phyloP scores from a whole-genome alignment of 176 grass and related monocot species.

The Lolium multiflorum region DNA sequence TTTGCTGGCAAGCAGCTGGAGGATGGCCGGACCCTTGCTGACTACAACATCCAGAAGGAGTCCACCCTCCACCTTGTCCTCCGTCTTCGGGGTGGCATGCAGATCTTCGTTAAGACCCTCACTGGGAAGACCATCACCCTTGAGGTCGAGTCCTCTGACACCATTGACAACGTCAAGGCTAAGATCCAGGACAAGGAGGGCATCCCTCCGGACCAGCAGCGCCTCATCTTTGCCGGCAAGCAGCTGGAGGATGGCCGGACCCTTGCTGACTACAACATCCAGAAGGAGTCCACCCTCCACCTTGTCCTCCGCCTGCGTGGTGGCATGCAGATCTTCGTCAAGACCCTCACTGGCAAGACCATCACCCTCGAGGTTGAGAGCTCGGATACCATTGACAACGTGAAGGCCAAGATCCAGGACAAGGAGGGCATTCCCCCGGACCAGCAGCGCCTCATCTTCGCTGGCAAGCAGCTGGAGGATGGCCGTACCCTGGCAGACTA shows the following conservation, averaged over 20 bases:
- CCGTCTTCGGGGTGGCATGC: conserved; percentile 49
- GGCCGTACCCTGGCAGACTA: conserved; percentile 82
- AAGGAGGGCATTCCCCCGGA: conserved; percentile 88
- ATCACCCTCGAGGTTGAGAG: conserved; percentile 76
- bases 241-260: conserved; percentile 70
- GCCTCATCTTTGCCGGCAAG: conserved; percentile 66
- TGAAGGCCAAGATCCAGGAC: conserved; percentile 89
- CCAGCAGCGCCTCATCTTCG: conserved; percentile 77
- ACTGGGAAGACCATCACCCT: conserved; percentile 82
- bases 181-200: conserved; percentile 91
- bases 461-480: conserved; percentile 88
- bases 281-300: conserved; percentile 77
- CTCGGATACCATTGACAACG: conserved; percentile 72
- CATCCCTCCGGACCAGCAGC: conserved; percentile 74
- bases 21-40: conserved; percentile 65
- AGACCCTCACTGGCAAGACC: conserved; percentile 80
- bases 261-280: conserved; percentile 66
- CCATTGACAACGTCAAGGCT: conserved; percentile 79
- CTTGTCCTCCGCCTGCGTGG: conserved; percentile 73
- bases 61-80: conserved; percentile 73
- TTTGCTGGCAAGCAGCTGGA: conserved; percentile 75
- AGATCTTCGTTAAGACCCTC: conserved; percentile 73
- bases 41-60: conserved; percentile 90
- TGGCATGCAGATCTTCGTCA: conserved; percentile 82
- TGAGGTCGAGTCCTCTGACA: conserved; percentile 59